Base-by-base conservation (phyloP, 2,329 filamentous ascomycete genomes). In the Ceratocystis variospora region DNA sequence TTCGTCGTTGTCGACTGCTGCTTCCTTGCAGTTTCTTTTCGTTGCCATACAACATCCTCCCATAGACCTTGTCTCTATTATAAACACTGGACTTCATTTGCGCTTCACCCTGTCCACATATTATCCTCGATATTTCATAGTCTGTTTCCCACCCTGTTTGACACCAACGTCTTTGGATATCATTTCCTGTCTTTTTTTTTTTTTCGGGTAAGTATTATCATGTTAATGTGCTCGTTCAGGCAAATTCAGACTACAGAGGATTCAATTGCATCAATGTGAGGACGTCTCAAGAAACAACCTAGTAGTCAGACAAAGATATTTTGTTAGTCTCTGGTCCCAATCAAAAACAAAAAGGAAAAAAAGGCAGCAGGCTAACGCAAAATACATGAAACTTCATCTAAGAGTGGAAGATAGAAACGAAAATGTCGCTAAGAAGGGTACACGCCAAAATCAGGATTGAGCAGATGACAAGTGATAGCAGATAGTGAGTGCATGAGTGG, bases 251-350 rank as follows among this genome's bases (percentile, higher is more conserved):
- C 25, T 22, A 44, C 10, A 15, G 10, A 19, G 19, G 45, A 25
- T 53, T 53, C 62, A n/a, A 59, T 25, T 10, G 28, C 33, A 59
- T 37, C 8, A 59, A 19, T 15, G 33, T 31, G 22, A 37, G 55
- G 55, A 59, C 37, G 41, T 19, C 44, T 64, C 65, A 67, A 64
- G 64, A 63, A 65, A 65, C 66, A 46, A 67, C 66, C 66, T 67
- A 28, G 48, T 22, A 15, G 10, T 22, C 2, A 15, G 15, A 12
- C 25, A 46, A 63, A 50, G 31, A 63, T 45, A 7, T 6, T 62
- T 48, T 62, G 41, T 62, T 62, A 62, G 61, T 62, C 22, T 22
- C 41, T 8, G 8, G 28, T 59, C 2, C 55, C n/a, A n/a, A 19
- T n/a, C n/a, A 19, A 25, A 3, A 53, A 50, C 3, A 62, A 22